Base-by-base conservation (phyloP, 2,329 filamentous ascomycete genomes). In the Acephala macrosclerotiorum region DNA sequence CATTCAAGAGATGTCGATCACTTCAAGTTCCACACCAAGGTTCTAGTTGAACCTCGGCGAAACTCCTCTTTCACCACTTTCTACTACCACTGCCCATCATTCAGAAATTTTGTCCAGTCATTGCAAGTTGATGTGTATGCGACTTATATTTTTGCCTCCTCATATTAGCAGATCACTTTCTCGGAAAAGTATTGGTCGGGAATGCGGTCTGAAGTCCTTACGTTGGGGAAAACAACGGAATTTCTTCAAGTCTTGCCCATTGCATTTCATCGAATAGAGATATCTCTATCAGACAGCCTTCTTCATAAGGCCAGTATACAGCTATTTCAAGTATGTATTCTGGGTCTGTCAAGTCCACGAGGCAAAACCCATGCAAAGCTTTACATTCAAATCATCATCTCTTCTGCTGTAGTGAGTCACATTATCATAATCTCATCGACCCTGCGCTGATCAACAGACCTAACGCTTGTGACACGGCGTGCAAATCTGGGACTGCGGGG, bases 1-100 rank as follows among this genome's bases (percentile, higher is more conserved):
- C 14, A 35, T 6, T 22, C n/a, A 58, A 61, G 40, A 47, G 1
- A 33, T 59, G 63, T 33, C 53, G 59, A 65, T 65, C 63, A 26
- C 29, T 2, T 29, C 35, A 20, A 25, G 8, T 49, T 22, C n/a
- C 4, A 49, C n/a, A 5, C 45, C 12, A 42, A 42, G 9, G 36
- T 45, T n/a, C 11, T 49, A 4, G 20, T 22, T 22, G 45, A 11
- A 49, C 45, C 45, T 49, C 45, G 45, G 45, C 20, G 3, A 20
- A 45, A 20, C 9, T 45, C 18, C 9, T 45, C 42, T 6, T 45
- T 45, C 12, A 49, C 18, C 45, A 25, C 45, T 22, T 22, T 20
- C 18, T 49, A 4, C 20, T 6, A 42, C 45, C 12, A 22, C 18
- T 49, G 18, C 45, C 18, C 45, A 4, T 49, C 22, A 2, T 2